phyloP scores from a whole-genome alignment of 768 basidiomycete species.

The Calocera cornea region DNA sequence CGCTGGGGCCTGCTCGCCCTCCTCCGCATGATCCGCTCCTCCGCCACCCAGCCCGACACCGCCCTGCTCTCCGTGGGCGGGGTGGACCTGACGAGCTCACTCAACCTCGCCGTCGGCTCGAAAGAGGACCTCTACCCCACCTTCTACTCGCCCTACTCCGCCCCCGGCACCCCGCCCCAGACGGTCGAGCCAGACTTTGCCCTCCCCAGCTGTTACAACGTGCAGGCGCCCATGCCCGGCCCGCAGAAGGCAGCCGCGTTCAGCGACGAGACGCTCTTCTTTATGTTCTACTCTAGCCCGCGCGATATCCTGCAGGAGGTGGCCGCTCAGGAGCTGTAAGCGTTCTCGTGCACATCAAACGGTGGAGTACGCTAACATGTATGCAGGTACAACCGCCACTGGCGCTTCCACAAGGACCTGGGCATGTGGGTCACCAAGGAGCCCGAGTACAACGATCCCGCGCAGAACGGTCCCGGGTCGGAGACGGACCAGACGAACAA shows the following conservation, averaged over 20 bases:
- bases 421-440: slow-evolving; percentile 84
- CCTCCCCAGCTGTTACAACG: slow-evolving; percentile 83
- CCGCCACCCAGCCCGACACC: slow-evolving; percentile 64
- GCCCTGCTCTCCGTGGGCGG: slow-evolving; percentile 77
- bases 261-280: slow-evolving; percentile 92
- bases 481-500: slow-evolving; percentile 23
- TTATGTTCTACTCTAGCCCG: slow-evolving; percentile 94
- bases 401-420: slow-evolving; percentile 91
- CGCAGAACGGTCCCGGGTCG: slow-evolving; percentile 49
- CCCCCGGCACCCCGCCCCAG: slow-evolving; percentile 63
- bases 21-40: slow-evolving; percentile 62
- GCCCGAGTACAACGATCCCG: slow-evolving; percentile 50
- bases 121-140: slow-evolving; percentile 72
- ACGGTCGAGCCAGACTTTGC: slow-evolving; percentile 86
- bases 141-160: slow-evolving; percentile 94
- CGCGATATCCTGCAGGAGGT: slow-evolving; percentile 87
- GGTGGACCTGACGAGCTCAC: slow-evolving; percentile 59
- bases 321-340: slow-evolving; percentile 88
- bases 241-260: slow-evolving; percentile 70
- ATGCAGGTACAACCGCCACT: slow-evolving; percentile 30
- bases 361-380: neutral
- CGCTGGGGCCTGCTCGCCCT: slow-evolving; percentile 86
- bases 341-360: slow-evolving; percentile 16
- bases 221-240: slow-evolving; percentile 73
- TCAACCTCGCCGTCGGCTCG: neutral